These are phyloP conservation scores for Usnea hakonensis DNA, from an alignment of 495 filamentous ascomycete genomes.

Conservation along the genomic window DNA sequence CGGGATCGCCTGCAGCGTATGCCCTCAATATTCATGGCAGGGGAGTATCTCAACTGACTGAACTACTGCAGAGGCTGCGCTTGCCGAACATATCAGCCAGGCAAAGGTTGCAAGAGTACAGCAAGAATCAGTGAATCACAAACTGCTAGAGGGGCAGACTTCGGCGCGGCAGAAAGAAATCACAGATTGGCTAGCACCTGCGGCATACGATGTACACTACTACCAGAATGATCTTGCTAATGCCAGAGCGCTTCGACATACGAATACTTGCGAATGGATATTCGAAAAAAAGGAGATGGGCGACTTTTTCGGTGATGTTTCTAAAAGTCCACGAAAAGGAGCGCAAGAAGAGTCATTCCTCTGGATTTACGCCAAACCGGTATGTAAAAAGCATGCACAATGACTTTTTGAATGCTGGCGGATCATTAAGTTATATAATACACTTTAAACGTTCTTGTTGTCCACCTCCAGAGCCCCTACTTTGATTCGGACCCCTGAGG, in stretches of 20 bases:
- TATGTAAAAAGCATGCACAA: too few species aligned
- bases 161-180: neutral
- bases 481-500: too few species aligned
- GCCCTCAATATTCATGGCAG: neutral
- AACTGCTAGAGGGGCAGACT: neutral
- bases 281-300: neutral
- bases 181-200: neutral
- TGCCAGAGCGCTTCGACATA: neutral
- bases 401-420: too few species aligned
- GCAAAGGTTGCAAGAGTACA: neutral
- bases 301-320: neutral
- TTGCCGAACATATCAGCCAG: neutral
- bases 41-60: neutral
- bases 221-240: neutral
- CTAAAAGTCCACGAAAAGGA: too few species aligned
- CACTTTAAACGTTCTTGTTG: too few species aligned
- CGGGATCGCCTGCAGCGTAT: neutral
- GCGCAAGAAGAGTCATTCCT: neutral
- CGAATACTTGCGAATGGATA: conserved; percentile 3
- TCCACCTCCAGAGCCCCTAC: too few species aligned
- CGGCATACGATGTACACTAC: neutral
- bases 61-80: neutral
- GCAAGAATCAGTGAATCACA: neutral
- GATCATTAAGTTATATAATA: too few species aligned
- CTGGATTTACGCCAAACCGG: neutral